Percentiles rank a stretch among this genome's conserved stretches.
Evolutionary conservation across 2,329 filamentous ascomycete genomes (phyloP).

Genomic region (Aspergillus sp.): DNA sequence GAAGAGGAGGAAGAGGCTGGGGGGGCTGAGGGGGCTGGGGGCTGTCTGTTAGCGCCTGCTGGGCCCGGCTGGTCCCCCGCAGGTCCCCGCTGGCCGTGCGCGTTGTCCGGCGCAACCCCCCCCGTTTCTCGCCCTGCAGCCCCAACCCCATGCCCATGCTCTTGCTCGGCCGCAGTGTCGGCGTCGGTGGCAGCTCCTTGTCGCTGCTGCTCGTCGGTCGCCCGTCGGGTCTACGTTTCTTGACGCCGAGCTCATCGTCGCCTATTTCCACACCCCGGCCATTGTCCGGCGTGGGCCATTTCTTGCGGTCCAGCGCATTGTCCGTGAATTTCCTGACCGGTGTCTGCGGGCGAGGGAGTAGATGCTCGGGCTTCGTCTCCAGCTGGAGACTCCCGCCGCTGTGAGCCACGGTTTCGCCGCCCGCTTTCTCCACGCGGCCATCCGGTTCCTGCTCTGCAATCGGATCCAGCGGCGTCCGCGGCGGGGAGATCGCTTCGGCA

Average conservation of each 20-base stretch:
- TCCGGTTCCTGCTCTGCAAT: constrained; percentile 43
- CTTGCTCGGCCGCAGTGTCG: constrained; percentile 33
- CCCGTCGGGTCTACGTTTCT: constrained; percentile 16
- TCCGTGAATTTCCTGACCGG: constrained; percentile 26
- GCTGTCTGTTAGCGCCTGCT: constrained; percentile 15
- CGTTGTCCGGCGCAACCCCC: constrained; percentile 59
- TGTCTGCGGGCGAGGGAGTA: constrained; percentile 22
- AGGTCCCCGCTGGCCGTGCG: constrained; percentile 66
- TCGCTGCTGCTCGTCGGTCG: constrained; percentile 17
- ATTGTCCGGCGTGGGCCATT: constrained; percentile 21
- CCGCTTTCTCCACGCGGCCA: constrained; percentile 26
- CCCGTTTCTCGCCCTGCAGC: constrained; percentile 50
- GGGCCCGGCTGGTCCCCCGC: constrained; percentile 53
- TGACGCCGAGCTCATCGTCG: constrained; percentile 13
- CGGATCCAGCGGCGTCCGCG: constrained; percentile 38
- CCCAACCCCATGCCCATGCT: no score
- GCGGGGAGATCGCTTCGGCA: constrained; percentile 23
- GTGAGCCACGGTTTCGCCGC: constrained; percentile 28
- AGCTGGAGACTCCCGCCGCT: constrained; percentile 22
- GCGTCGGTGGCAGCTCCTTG: constrained; percentile 26
- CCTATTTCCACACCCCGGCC: constrained; percentile 3
- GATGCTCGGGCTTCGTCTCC: constrained; percentile 33
- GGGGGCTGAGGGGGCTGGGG: constrained; percentile 26
- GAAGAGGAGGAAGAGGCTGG: neutral
- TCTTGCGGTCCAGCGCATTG: constrained; percentile 21